Percentiles rank a stretch among this genome's conserved stretches.
phyloP scores from a whole-genome alignment of 768 basidiomycete species.

The Cystobasidium ongulense region DNA sequence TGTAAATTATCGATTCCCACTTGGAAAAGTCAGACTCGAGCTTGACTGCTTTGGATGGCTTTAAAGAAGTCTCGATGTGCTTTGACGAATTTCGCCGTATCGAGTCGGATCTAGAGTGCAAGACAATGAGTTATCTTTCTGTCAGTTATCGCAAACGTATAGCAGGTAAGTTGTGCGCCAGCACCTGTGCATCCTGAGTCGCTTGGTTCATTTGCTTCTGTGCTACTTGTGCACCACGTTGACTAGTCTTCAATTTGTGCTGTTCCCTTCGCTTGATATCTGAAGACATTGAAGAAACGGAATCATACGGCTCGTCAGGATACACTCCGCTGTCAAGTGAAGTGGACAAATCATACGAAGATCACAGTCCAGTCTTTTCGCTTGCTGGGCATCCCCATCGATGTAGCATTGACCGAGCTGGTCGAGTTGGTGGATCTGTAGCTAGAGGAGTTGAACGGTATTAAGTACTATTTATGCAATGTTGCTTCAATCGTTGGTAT shows the following conservation, averaged over 20 bases:
- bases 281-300: no score
- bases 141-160: not conserved
- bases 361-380: not conserved
- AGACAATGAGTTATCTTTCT: not conserved
- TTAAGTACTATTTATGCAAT: not conserved
- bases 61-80: conserved; percentile 22
- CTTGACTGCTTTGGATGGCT: not conserved
- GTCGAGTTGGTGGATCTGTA: not conserved
- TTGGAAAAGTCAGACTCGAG: not conserved
- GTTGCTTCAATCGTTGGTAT: no score
- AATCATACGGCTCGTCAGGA: no score
- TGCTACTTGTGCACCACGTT: not conserved
- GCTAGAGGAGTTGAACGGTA: not conserved
- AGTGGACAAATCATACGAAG: no score
- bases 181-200: conserved; percentile 1
- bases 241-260: not conserved
- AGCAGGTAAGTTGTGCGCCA: not conserved
- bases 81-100: not conserved
- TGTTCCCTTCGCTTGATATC: not conserved
- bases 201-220: not conserved
- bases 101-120: not conserved
- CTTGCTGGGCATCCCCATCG: not conserved
- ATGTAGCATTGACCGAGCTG: not conserved
- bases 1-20: no score
- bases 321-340: no score